A percentile compares a stretch with the other conserved stretches of the same genome.
phyloP scores from a whole-genome alignment of 2,329 filamentous ascomycete genomes.

The Periconia sp. region DNA sequence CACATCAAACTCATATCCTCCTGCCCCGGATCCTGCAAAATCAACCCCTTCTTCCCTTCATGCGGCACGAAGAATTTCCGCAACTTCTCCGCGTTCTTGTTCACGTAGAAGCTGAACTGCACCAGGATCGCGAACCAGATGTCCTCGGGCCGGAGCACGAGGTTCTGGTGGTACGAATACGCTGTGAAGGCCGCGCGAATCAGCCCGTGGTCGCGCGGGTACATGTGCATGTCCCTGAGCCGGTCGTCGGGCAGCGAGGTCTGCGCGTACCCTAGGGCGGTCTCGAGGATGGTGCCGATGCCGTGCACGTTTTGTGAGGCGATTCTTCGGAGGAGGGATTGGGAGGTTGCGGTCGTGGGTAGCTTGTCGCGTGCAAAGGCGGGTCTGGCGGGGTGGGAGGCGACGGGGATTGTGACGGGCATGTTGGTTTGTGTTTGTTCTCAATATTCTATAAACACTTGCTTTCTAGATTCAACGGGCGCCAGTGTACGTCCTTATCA shows the following conservation, averaged over 20 bases:
- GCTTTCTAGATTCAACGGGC: background rate
- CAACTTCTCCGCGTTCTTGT: conserved; percentile 13
- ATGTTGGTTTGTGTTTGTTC: background rate
- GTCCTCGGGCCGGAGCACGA: conserved; percentile 23
- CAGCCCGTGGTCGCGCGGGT: conserved; percentile 1
- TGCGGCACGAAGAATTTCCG: conserved; percentile 32
- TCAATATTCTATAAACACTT: background rate
- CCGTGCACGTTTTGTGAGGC: background rate
- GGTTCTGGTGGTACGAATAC: conserved; percentile 10
- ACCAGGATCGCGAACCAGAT: conserved; percentile 22
- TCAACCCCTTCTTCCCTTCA: conserved; percentile 17
- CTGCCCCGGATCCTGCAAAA: background rate
- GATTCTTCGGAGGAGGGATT: no score
- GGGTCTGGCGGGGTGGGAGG: background rate
- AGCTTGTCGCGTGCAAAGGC: background rate
- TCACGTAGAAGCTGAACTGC: conserved; percentile 22
- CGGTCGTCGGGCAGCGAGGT: background rate
- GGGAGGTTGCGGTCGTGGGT: no score
- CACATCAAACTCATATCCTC: conserved; percentile 30
- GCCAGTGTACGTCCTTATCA: no score
- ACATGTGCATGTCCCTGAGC: background rate
- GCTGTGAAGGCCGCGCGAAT: conserved; percentile 2
- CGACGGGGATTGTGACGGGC: background rate
- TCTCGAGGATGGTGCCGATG: background rate
- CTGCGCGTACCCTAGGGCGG: background rate